phyloP scores from a whole-genome alignment of 1,284 basidiomycete species.

The Ganoderma lingzhi region DNA sequence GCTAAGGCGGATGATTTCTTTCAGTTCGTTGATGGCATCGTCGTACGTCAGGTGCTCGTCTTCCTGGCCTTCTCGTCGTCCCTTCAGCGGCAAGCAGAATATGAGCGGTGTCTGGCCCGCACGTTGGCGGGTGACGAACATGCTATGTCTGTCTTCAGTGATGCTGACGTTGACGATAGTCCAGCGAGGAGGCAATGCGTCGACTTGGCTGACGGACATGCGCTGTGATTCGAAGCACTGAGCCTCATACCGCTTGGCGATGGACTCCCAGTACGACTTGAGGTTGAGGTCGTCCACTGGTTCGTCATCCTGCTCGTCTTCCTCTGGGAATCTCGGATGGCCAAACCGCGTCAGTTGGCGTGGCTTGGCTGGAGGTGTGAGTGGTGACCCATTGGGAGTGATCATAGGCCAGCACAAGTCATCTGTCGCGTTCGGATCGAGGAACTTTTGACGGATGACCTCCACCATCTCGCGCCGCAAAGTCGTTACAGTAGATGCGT shows the following conservation, averaged over 20 bases:
- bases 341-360: conserved; percentile 26
- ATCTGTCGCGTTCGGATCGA: conserved; percentile 49
- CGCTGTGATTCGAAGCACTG: conserved; percentile 51
- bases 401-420: conserved; percentile 77
- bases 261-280: conserved; percentile 67
- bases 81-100: conserved; percentile 90
- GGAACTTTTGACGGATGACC: conserved; percentile 72
- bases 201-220: conserved; percentile 48
- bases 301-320: conserved; percentile 46
- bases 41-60: conserved; percentile 83
- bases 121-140: conserved; percentile 87
- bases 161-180: conserved; percentile 87
- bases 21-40: conserved; percentile 77
- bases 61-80: conserved; percentile 78
- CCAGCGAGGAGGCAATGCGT: conserved; percentile 81
- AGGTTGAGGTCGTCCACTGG: conserved; percentile 46
- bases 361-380: conserved; percentile 38
- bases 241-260: conserved; percentile 62
- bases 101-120: conserved; percentile 72
- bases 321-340: conserved; percentile 39
- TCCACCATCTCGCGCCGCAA: conserved; percentile 84
- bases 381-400: conserved; percentile 49
- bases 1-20: conserved; percentile 80
- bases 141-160: conserved; percentile 82
- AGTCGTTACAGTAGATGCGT: conserved; percentile 77